Base-by-base conservation (phyloP, 805 yeast genomes). In the Schwanniomyces polymorphus region DNA sequence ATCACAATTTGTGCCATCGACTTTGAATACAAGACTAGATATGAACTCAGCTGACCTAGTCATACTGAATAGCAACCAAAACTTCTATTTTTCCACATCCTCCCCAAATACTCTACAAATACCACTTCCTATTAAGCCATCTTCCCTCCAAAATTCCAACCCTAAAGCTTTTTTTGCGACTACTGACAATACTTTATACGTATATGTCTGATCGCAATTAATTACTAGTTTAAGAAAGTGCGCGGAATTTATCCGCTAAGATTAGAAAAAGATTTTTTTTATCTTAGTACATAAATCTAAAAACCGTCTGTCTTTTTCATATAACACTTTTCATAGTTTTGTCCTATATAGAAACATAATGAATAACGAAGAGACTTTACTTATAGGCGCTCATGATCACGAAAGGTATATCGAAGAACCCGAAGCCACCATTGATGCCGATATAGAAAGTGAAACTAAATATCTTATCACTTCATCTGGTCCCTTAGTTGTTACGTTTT, bases 401-500 rank as follows among this genome's bases (percentile, higher is more conserved):
- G 56, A 51, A 28, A 45, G 50, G 41, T 61, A 62, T 43, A 57
- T 53, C 29, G 28, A 43, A 17, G 38, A 29, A 10, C 27, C 25
- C 2, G 39, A 18, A 3, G 27, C 17, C 7, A 18, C 27, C 11
- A 11, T 17, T 16, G 37, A 25, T 27, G 16, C 42, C 2, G 33
- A 37, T 7, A 26, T 49, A 6, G 38, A 47, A 40, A 11, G 37
- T 11, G 68, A 63, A 40, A 27, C 55, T 11, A 48, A 33, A 27
- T 51, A 48, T 41, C 53, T 64, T 6, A 35, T 65, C 14, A 67
- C 62, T 46, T 69, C 82, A 1, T 75, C 88, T 0, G 56, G 78
- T 4, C 90, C 94, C 0, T 63, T 88, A 48, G 78, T 85, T 2
- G 65, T 86, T 44, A 86, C 94, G 2, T 86, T 86, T 56, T 73